Conservation (phyloP, 148 eudicot species). For the Chenopodium suecicum region DNA sequence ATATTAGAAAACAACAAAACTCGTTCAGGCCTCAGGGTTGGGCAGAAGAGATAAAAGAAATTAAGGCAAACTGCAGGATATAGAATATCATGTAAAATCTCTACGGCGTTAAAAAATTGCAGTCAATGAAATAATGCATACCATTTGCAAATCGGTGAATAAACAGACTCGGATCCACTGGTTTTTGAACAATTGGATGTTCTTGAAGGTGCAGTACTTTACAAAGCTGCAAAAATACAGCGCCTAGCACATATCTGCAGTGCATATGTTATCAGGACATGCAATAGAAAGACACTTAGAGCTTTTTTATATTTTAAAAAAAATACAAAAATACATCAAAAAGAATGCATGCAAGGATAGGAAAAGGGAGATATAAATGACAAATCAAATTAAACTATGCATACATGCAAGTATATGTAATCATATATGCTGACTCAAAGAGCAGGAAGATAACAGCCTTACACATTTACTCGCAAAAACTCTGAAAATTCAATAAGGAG, state of each 20-base stretch:
- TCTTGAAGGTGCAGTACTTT: constrained; percentile 73
- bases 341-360: not conserved
- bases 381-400: not conserved
- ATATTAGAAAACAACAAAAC: no score
- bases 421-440: not conserved
- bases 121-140: constrained; percentile 20
- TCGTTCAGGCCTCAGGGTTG: not conserved
- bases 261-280: constrained; percentile 21
- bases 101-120: not conserved
- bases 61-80: not conserved
- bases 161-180: constrained; percentile 91
- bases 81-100: not conserved
- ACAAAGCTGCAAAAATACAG: constrained; percentile 88
- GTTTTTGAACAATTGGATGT: constrained; percentile 72
- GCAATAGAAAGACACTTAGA: constrained; percentile 3
- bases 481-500: constrained; percentile 79
- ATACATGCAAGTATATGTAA: not conserved
- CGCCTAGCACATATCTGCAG: constrained; percentile 82
- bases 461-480: constrained; percentile 66
- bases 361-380: not conserved
- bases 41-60: not conserved
- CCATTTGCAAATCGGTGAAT: constrained; percentile 70
- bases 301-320: not conserved
- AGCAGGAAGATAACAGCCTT: constrained; percentile 31
- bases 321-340: not conserved